Percentiles rank a stretch among this genome's conserved stretches.
Conservation (phyloP, 2,329 filamentous ascomycete species). For the Elsinoe australis region DNA sequence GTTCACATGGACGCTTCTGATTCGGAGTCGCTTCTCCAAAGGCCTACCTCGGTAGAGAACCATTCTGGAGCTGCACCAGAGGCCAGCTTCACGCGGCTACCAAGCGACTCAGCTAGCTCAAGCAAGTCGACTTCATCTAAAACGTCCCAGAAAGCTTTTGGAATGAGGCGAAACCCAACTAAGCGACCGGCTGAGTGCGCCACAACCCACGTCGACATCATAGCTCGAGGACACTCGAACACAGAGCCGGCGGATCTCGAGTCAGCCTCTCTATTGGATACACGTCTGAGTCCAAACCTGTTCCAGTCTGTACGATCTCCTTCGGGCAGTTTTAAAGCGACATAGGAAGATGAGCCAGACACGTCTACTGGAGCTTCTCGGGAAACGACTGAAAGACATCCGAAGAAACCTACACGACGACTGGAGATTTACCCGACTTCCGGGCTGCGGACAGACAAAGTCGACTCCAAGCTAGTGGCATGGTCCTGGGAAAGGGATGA, state of each 20-base stretch:
- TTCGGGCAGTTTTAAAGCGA: conserved; percentile 7
- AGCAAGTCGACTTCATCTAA: background rate
- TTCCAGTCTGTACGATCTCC: conserved; percentile 3
- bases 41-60: background rate
- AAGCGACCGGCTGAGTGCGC: conserved; percentile 5
- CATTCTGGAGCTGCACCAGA: background rate
- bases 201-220: conserved; percentile 8
- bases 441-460: conserved; percentile 9
- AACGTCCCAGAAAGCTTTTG: background rate
- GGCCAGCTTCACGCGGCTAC: background rate
- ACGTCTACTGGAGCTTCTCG: background rate
- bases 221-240: background rate
- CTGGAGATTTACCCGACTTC: background rate
- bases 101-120: conserved; percentile 6
- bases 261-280: conserved; percentile 1
- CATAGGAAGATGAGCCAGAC: conserved; percentile 11
- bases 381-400: background rate
- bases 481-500: background rate
- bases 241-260: background rate
- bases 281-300: background rate
- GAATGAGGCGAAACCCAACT: background rate
- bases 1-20: background rate
- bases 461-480: conserved; percentile 5
- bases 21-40: background rate
- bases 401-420: background rate